Evolutionary conservation across 176 grass and related monocot genomes (phyloP), one percentile per base, ranked within the genome.

Genomic region (Lolium multiflorum): DNA sequence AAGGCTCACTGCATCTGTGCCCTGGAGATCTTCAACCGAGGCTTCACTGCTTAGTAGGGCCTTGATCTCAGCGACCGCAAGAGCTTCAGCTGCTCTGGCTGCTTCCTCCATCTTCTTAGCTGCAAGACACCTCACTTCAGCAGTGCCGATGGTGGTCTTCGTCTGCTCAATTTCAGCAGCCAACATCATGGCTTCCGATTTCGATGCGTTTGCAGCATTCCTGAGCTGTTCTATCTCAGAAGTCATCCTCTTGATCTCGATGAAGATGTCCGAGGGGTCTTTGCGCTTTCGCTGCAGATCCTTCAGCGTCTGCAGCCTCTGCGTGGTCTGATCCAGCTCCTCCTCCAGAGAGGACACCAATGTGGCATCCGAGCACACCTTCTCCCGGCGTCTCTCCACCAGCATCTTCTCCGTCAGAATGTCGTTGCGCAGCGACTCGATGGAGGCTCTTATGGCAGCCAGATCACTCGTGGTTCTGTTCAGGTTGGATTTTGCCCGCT

Each of bases 51-150:
- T 79, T 12, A 91, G 81, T 4, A 98, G 72, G 65, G 90, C 86
- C 80, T 92, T 95, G 65, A 95, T 94, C 69, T 98, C 93, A 78
- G 81, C 87, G 11, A 98, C 77, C 49, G 88, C 91, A 74, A 98
- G 52, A 50, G 86, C 83, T 89, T 98, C 96, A 60, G 96, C 89
- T 56, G 91, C 93, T 46, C 91, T 92, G 2, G 96, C 96, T 0
- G 93, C 96, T 57, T 92, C 89, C 74, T 91, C 90, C 26, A 95
- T 93, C 85, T 92, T 95, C 85, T 87, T 95, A 41, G 96, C 96
- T 0, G 93, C 96, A 78, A 84, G 74, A 56, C 85, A 91, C 28
- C 88, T 85, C 5, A 95, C 87, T 73, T 98, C 93, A 24, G 91
- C 88, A 3, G 89, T 93, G 43, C 83, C 86, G 21, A 98, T 95